Base-by-base conservation (phyloP, 2,329 filamentous ascomycete species). In the Huntiella abstrusa region DNA sequence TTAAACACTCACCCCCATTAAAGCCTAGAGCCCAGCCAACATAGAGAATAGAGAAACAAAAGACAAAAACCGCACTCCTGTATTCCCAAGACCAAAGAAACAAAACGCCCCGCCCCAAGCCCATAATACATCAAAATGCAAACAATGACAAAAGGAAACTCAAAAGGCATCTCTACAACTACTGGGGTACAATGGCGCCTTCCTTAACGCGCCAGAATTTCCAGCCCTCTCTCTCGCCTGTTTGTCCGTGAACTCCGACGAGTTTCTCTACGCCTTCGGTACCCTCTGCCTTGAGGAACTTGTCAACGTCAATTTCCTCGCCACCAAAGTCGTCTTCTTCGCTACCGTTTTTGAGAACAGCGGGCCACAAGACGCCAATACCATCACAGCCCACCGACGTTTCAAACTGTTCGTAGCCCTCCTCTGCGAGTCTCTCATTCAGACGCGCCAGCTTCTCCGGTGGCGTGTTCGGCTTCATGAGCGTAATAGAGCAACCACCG, bases 311-410 rank as follows among this genome's bases (percentile, higher is more conserved):
- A 56, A 98, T 96, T 62, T 95, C 87, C 65, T 91, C 84, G 17
- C 85, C 85, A 33, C 84, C 84, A 52, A 84, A 75, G 0, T 74
- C 69, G 53, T 85, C 80, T 55, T 84, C 80, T 34, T 80, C 77
- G n/a, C 73, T 75, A 4, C 81, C 83, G 51, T 92, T 93, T 59
- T 84, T 83, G 19, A 95, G 66, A 0, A 95, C 80, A 0, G 91
- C 91, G 1, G 91, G 91, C 77, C 83, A 94, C 4, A 98, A 70
- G 1, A 98, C 85, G 34, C 91, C 91, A 1, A 98, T 84, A 10
- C 91, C 91, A 55, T 95, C 84, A 35, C 88, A 87, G 3, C 87
- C 91, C 0, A 98, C 72, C 0, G 83, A 95, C 0, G 86, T 91
- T 60, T 87, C 75, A 56, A 93, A 96, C 54, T 80, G 81, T 55